These are phyloP conservation scores for Phytophthora syringae DNA, from an alignment of 352 stramenopile genomes.

Conservation along the genomic window DNA sequence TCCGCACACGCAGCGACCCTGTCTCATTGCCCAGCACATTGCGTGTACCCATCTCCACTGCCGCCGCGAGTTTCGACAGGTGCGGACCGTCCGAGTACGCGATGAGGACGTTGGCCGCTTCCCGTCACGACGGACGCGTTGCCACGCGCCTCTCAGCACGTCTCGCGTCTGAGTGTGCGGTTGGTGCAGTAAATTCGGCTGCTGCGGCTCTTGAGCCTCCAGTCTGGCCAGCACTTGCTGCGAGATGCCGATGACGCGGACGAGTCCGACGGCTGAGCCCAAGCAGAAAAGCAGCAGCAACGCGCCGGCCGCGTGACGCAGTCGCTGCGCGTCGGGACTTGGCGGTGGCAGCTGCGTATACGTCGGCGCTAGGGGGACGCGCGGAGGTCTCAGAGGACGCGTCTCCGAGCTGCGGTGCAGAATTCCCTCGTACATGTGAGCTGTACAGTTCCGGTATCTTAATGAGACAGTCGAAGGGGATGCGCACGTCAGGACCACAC, in stretches of 20 bases:
- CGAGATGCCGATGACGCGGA: slow-evolving; percentile 47
- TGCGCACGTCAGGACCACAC: slow-evolving; percentile 19
- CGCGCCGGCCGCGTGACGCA: slow-evolving; percentile 20
- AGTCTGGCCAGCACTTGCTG: slow-evolving; percentile 48
- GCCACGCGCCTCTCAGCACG: slow-evolving; percentile 22
- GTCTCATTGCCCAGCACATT: slow-evolving; percentile 41
- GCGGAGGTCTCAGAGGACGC: slow-evolving; percentile 26
- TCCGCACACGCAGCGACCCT: slow-evolving; percentile 55
- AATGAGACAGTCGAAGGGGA: slow-evolving; percentile 31
- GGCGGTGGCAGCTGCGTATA: slow-evolving; percentile 23
- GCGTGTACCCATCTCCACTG: slow-evolving; percentile 61
- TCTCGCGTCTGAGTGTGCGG: slow-evolving; percentile 25
- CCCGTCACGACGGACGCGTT: slow-evolving; percentile 8
- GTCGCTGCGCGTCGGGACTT: slow-evolving; percentile 2
- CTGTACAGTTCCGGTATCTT: background rate
- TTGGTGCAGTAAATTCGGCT: slow-evolving; percentile 24
- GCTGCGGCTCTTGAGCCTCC: slow-evolving; percentile 33
- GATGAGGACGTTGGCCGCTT: slow-evolving; percentile 62
- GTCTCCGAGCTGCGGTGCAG: slow-evolving; percentile 17
- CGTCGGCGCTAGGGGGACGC: slow-evolving; percentile 14
- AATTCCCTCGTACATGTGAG: slow-evolving; percentile 28
- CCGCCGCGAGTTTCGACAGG: slow-evolving; percentile 69
- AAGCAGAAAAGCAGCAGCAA: slow-evolving; percentile 47
- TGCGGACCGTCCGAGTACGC: slow-evolving; percentile 77
- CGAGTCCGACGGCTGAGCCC: slow-evolving; percentile 42